Evolutionary conservation across 106 monocot species (phyloP), one percentile per base, ranked within the genome.

Genomic region (Iris macrosiphon): DNA sequence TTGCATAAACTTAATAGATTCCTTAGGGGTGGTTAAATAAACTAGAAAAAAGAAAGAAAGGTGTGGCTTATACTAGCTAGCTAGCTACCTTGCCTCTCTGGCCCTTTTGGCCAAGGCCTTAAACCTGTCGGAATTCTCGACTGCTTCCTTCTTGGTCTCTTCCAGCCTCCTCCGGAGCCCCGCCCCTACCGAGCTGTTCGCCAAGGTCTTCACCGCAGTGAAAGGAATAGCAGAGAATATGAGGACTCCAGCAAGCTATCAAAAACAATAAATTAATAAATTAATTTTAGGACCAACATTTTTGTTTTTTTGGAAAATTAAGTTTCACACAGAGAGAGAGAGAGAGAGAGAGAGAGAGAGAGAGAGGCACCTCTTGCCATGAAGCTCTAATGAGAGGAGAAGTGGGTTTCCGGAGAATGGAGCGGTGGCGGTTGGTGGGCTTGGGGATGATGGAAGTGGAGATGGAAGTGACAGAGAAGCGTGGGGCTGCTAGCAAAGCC

Each of bases 181-280:
- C 54, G 82, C 89, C 11, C 96, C 96, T 1, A 96, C 46, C 21
- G 85, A 86, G 71, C 96, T 90, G 58, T 78, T 90, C 10, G 96
- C 96, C 6, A 96, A 47, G 21, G 86, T 89, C 77, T 96, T 96
- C 55, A 96, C 96, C 8, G 83, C 89, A 21, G 96, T 77, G 68
- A 96, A 96, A 25, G 96, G 96, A 23, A 96, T 65, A 6, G 96
- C 89, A 1, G 96, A 96, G 75, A 96, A 86, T 15, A 96, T 74
- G 48, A 96, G 58, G 20, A 96, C 96, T 16, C 96, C 96, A 1
- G 79, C 85, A 6, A 96, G 82, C 96, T 96, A 56, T 40, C 3
- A 58, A 38, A 29, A 7, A 61, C 32, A 51, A 9, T 12, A 21
- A 52, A 40, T 34, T 32, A 32, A 34, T 10, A 27, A 27, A 13